Conservation (phyloP, 2,329 filamentous ascomycete genomes). For the Microascus cirrosus region DNA sequence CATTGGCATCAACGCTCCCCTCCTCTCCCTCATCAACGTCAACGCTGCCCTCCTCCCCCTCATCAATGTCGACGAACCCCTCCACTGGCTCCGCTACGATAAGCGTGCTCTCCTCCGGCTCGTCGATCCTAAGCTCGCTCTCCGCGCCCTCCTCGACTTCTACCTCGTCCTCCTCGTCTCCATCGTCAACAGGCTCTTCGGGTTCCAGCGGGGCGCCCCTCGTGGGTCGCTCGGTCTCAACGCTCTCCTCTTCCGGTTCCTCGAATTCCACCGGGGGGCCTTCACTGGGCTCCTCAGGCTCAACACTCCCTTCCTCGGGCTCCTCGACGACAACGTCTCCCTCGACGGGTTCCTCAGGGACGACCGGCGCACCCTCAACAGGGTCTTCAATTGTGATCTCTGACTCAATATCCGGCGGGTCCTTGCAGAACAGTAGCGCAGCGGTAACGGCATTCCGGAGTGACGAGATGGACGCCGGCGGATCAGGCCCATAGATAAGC, state of each 20-base stretch:
- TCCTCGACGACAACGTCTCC: neutral
- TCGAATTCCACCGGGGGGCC: neutral
- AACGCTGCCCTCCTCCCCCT: too few species aligned
- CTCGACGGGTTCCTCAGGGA: neutral
- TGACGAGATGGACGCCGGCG: conserved; percentile 8
- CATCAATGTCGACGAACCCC: neutral
- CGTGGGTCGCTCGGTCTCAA: neutral
- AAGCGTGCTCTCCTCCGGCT: too few species aligned
- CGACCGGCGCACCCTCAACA: conserved; percentile 15
- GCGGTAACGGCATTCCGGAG: conserved; percentile 10
- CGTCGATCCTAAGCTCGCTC: too few species aligned
- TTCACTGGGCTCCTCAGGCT: neutral
- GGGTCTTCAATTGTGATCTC: conserved; percentile 18
- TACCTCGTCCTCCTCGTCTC: neutral
- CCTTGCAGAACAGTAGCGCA: conserved; percentile 10
- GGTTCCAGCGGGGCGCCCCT: too few species aligned
- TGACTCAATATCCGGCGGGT: conserved; percentile 13
- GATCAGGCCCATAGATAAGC: conserved; percentile 8
- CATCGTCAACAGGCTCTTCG: neutral
- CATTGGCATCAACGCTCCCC: neutral
- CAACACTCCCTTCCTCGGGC: neutral
- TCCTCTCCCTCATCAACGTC: neutral
- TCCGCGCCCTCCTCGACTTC: too few species aligned
- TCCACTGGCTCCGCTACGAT: neutral
- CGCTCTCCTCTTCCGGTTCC: neutral